phyloP scores from a whole-genome alignment of 176 grass and related monocot genomes.

The Avena eriantha region DNA sequence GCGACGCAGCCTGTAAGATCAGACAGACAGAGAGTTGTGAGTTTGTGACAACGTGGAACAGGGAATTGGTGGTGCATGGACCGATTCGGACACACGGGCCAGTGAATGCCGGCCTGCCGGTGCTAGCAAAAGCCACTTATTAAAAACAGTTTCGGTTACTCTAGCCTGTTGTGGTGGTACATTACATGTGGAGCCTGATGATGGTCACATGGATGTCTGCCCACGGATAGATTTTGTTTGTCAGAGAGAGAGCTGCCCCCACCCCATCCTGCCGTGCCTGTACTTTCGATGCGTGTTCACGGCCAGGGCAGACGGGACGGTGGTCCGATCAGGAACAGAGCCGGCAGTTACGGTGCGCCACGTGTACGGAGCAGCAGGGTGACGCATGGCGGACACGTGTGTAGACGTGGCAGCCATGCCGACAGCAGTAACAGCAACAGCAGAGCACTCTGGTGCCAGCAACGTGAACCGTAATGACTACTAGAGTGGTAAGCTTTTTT shows the following conservation, averaged over 20 bases:
- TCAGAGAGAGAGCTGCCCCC: not conserved
- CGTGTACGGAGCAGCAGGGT: not conserved
- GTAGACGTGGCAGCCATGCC: not conserved
- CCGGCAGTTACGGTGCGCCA: not conserved
- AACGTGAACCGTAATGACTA: not conserved
- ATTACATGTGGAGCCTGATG: not conserved
- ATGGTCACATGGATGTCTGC: not conserved
- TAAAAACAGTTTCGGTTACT: not conserved
- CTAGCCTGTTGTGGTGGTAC: not conserved
- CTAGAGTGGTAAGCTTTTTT: not conserved
- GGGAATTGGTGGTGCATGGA: not conserved
- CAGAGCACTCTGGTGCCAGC: not conserved
- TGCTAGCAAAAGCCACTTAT: not conserved
- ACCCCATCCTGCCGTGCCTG: constrained; percentile 1
- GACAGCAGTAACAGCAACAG: constrained; percentile 13
- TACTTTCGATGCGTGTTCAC: not conserved
- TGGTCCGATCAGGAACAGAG: not conserved
- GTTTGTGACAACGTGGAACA: not conserved
- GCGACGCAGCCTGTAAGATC: constrained; percentile 27
- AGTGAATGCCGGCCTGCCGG: constrained; percentile 2
- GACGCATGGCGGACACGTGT: constrained; percentile 10
- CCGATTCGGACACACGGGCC: not conserved
- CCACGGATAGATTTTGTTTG: not conserved
- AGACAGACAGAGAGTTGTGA: not conserved
- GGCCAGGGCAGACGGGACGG: not conserved